These are phyloP conservation scores for Gnetum montanum DNA, from an alignment of 75 land plant species.

Conservation along the genomic window DNA sequence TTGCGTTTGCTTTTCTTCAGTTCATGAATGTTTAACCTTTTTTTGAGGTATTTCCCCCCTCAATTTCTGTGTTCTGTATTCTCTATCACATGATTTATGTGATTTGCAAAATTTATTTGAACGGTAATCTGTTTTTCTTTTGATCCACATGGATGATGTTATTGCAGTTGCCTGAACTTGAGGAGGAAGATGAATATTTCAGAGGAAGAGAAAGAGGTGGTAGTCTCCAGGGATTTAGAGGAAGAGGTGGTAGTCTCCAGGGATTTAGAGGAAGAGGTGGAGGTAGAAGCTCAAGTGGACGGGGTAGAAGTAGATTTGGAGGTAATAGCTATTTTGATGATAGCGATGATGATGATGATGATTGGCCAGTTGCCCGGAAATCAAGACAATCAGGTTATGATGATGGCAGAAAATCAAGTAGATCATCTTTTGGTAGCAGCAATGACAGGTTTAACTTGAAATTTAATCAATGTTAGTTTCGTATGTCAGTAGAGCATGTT, in stretches of 20 bases:
- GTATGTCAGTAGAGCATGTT: too few species aligned
- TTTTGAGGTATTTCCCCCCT: too few species aligned
- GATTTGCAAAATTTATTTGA: too few species aligned
- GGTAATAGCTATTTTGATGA: conserved; percentile 25
- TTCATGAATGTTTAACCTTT: too few species aligned
- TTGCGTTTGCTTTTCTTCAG: too few species aligned
- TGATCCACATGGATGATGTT: too few species aligned
- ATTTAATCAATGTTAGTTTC: too few species aligned
- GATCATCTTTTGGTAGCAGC: background rate
- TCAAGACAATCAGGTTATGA: conserved; percentile 25
- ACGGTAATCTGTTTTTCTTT: too few species aligned
- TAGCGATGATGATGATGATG: conserved; percentile 18
- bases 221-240: conserved; percentile 11
- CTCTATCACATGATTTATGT: too few species aligned
- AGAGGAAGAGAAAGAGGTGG: conserved; percentile 21
- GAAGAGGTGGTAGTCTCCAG: conserved; percentile 23
- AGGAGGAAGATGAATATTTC: conserved; percentile 50
- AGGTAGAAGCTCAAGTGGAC: conserved; percentile 14
- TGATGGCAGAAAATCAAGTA: conserved; percentile 2
- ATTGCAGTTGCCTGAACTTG: conserved; percentile 50
- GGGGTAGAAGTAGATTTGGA: conserved; percentile 16
- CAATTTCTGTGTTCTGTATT: too few species aligned
- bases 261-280: conserved; percentile 24
- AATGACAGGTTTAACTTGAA: conserved; percentile 6
- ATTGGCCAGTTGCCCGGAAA: conserved; percentile 30